Conservation (phyloP, 2,329 filamentous ascomycete genomes). For the Epichloe brachyelytri region DNA sequence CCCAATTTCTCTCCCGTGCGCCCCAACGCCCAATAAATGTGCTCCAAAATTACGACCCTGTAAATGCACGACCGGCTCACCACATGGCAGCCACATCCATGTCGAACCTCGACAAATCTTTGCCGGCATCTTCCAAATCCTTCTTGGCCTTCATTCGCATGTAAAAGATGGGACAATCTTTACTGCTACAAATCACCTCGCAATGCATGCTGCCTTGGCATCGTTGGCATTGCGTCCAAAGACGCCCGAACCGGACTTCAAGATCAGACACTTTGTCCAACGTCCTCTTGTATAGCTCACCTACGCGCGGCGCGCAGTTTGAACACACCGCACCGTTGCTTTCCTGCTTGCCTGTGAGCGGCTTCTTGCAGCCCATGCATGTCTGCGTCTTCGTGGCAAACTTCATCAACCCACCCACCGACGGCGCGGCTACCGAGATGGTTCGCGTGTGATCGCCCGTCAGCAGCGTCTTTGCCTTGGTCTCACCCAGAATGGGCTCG, state of each 20-base stretch:
- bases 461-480: constrained; percentile 73
- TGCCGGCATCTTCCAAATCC: constrained; percentile 88
- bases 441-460: constrained; percentile 91
- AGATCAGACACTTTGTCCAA: constrained; percentile 80
- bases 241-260: constrained; percentile 69
- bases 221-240: constrained; percentile 3
- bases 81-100: constrained; percentile 59
- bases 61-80: constrained; percentile 16
- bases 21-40: background rate
- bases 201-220: constrained; percentile 67
- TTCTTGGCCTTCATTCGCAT: constrained; percentile 99
- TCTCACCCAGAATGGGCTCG: constrained; percentile 92
- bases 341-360: constrained; percentile 67
- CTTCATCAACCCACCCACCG: constrained; percentile 91
- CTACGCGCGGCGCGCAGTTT: constrained; percentile 72
- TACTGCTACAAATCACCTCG: constrained; percentile 79
- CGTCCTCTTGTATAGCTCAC: constrained; percentile 88
- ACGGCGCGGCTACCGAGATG: constrained; percentile 83
- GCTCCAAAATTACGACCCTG: background rate
- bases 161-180: constrained; percentile 60
- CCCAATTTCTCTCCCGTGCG: background rate
- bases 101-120: constrained; percentile 83
- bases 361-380: constrained; percentile 99
- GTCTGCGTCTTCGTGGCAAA: constrained; percentile 96
- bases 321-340: constrained; percentile 75